Percentiles rank a stretch among this genome's conserved stretches.
Conservation (phyloP, 495 filamentous ascomycete species). For the Podospora fimiseda region DNA sequence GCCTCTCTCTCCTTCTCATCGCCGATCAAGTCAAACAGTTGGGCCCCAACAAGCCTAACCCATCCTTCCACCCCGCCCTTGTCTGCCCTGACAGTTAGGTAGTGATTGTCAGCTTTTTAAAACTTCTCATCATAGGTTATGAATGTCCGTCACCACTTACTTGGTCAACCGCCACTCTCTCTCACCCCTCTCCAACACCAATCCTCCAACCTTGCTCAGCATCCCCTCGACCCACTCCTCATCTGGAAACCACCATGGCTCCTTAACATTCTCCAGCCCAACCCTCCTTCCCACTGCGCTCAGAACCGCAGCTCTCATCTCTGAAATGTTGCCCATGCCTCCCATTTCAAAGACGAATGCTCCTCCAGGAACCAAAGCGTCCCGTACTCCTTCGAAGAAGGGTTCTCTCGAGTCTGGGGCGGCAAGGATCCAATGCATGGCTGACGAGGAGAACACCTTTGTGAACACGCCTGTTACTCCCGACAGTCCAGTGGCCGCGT, state of each 20-base stretch:
- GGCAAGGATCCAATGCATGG: slow-evolving; percentile 70
- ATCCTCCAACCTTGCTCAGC: slow-evolving; percentile 51
- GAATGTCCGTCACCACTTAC: too few relatives aligned
- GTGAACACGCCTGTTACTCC: slow-evolving; percentile 30
- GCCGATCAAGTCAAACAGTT: slow-evolving; percentile 48
- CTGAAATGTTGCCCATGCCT: slow-evolving; percentile 61
- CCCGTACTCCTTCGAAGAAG: slow-evolving; percentile 44
- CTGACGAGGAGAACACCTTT: slow-evolving; percentile 74
- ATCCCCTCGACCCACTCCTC: slow-evolving; percentile 47
- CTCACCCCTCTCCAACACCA: slow-evolving; percentile 55
- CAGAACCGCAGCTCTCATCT: slow-evolving; percentile 55
- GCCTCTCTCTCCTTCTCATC: slow-evolving; percentile 42
- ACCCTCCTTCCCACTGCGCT: slow-evolving; percentile 48
- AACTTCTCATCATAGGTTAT: too few relatives aligned
- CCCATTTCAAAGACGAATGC: slow-evolving; percentile 68
- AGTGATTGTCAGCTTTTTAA: too few relatives aligned
- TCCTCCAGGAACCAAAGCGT: slow-evolving; percentile 51
- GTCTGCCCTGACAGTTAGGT: slow-evolving; percentile 45
- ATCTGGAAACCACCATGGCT: slow-evolving; percentile 72
- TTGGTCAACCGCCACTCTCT: slow-evolving; percentile 45
- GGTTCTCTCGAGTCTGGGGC: slow-evolving; percentile 21
- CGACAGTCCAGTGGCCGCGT: slow-evolving; percentile 26
- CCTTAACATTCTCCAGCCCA: slow-evolving; percentile 39
- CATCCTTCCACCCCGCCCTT: slow-evolving; percentile 63
- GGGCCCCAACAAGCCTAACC: slow-evolving; percentile 58